Evolutionary conservation across 257 asterid species (phyloP).

Genomic region (Coffea canephora): DNA sequence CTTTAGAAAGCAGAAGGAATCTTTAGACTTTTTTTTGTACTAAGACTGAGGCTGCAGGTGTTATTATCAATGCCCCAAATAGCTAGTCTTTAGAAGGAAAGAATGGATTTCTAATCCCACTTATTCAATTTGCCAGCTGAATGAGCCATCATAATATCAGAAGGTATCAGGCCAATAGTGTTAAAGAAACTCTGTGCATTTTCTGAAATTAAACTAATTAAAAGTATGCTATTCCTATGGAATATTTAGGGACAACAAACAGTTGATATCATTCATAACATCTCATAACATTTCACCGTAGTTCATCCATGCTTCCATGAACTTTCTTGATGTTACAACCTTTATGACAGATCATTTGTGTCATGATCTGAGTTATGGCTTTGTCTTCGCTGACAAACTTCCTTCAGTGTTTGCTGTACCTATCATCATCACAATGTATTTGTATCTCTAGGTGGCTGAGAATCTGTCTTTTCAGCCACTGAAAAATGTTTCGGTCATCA

Average conservation of each 20-base stretch:
- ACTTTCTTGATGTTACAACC: neutral
- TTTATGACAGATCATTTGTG: neutral
- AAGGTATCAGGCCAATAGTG: no score
- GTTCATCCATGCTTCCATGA: neutral
- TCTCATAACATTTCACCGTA: neutral
- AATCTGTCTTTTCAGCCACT: neutral
- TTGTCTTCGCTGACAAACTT: neutral
- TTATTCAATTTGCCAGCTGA: no score
- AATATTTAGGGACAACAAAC: neutral
- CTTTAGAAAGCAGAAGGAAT: no score
- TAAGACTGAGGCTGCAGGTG: no score
- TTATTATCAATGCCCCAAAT: no score
- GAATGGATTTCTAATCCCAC: no score
- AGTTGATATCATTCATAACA: neutral
- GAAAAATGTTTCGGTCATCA: neutral
- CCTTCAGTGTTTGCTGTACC: neutral
- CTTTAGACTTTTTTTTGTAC: no score
- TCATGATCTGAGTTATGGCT: neutral
- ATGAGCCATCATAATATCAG: no score
- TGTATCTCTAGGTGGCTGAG: neutral
- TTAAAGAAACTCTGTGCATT: no score
- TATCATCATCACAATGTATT: neutral
- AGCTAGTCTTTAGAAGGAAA: no score
- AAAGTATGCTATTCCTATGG: neutral
- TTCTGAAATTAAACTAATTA: no score